phyloP scores from a whole-genome alignment of 441 rosid genomes.

The Viola pubescens region DNA sequence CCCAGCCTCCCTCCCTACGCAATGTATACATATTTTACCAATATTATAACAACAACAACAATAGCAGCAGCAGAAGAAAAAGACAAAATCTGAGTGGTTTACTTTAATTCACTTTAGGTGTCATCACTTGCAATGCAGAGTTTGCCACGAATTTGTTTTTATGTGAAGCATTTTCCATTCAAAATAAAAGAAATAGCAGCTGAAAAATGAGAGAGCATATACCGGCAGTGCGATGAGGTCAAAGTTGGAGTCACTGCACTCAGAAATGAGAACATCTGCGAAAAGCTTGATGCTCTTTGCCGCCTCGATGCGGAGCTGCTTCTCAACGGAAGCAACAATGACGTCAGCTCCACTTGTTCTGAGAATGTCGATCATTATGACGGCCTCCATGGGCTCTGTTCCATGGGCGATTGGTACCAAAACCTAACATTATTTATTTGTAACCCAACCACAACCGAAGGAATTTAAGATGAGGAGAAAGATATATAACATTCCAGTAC shows the following conservation, averaged over 20 bases:
- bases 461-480: no score
- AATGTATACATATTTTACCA: background rate
- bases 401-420: constrained; percentile 87
- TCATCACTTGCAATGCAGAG: no score
- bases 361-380: constrained; percentile 64
- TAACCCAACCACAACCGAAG: no score
- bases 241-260: constrained; percentile 40
- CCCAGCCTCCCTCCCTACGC: constrained; percentile 89
- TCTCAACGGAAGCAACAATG: constrained; percentile 69
- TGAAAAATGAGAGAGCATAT: constrained; percentile 4
- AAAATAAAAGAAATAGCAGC: no score
- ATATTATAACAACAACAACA: background rate
- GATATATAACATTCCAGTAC: no score
- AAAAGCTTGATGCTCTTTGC: constrained; percentile 62
- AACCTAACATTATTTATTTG: constrained; percentile 33
- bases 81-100: no score
- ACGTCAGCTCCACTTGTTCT: constrained; percentile 81
- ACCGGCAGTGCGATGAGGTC: constrained; percentile 84
- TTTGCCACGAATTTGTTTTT: background rate
- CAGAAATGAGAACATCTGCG: constrained; percentile 60
- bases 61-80: background rate
- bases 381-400: constrained; percentile 90
- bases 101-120: no score
- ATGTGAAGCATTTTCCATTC: no score
- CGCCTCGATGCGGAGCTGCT: constrained; percentile 57